Conservation (phyloP, 805 yeast species). For the Kodamaea restingae region DNA sequence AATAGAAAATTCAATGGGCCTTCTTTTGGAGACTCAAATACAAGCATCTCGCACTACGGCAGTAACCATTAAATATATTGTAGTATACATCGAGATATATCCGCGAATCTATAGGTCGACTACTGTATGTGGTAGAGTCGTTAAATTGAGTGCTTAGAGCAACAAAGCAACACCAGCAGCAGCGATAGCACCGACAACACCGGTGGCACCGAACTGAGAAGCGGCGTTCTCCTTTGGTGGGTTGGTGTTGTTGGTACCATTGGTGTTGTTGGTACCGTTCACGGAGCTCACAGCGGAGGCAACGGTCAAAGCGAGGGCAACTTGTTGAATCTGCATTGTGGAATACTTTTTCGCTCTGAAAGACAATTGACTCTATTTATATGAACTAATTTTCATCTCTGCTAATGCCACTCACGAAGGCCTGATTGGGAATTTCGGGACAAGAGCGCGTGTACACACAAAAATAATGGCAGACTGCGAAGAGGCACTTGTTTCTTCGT, state of each 20-base stretch:
- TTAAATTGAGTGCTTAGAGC: constrained; percentile 17
- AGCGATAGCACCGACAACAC: constrained; percentile 29
- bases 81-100: no score
- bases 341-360: background rate
- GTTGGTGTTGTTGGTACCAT: constrained; percentile 12
- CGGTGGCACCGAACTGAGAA: constrained; percentile 27
- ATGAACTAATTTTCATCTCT: no score
- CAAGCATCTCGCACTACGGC: no score
- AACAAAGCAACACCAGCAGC: constrained; percentile 30
- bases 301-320: constrained; percentile 26
- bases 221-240: constrained; percentile 18
- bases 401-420: background rate
- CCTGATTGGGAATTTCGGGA: background rate
- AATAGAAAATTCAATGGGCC: background rate
- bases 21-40: no score
- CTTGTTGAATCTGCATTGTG: constrained; percentile 26
- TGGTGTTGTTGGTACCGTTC: constrained; percentile 15
- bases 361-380: background rate
- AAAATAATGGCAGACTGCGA: no score
- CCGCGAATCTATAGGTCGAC: no score
- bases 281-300: constrained; percentile 28
- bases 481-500: no score
- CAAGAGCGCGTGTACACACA: no score
- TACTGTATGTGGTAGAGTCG: no score
- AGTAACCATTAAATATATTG: no score